Percentiles rank a stretch among this genome's conserved stretches.
Conservation (phyloP, 192 early-diverging fungal genomes). For the Globomyces pollinis-pini region DNA sequence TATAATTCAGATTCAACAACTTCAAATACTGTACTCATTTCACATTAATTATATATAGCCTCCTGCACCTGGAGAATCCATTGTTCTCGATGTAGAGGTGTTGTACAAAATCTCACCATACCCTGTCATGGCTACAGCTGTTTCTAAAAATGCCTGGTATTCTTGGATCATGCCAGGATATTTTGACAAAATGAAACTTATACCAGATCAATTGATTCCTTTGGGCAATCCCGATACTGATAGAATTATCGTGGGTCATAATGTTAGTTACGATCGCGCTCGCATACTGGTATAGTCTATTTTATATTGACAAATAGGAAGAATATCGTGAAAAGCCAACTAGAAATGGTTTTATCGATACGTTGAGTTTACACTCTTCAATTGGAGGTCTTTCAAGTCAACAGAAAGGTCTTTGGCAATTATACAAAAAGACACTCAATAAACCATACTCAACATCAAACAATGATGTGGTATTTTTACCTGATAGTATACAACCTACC, state of each 20-base stretch:
- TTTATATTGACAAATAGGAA: slow-evolving; percentile 42
- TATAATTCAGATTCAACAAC: slow-evolving; percentile 48
- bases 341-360: slow-evolving; percentile 70
- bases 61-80: slow-evolving; percentile 45
- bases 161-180: slow-evolving; percentile 82
- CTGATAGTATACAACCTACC: slow-evolving; percentile 6
- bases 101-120: slow-evolving; percentile 57
- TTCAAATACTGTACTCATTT: background rate
- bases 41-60: background rate
- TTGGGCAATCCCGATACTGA: slow-evolving; percentile 37
- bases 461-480: slow-evolving; percentile 26
- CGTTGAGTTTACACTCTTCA: slow-evolving; percentile 87
- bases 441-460: slow-evolving; percentile 24
- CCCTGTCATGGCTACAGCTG: slow-evolving; percentile 75
- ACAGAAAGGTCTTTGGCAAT: slow-evolving; percentile 73
- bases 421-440: slow-evolving; percentile 53
- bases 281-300: slow-evolving; percentile 39
- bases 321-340: slow-evolving; percentile 66
- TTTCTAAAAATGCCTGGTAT: slow-evolving; percentile 75
- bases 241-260: slow-evolving; percentile 78
- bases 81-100: slow-evolving; percentile 87
- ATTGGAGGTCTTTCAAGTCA: slow-evolving; percentile 82
- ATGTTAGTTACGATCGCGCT: slow-evolving; percentile 86
- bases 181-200: slow-evolving; percentile 9
- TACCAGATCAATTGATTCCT: slow-evolving; percentile 54